These are phyloP conservation scores for Gypsophila paniculata DNA, from an alignment of 179 eudicot genomes.

Conservation along the genomic window DNA sequence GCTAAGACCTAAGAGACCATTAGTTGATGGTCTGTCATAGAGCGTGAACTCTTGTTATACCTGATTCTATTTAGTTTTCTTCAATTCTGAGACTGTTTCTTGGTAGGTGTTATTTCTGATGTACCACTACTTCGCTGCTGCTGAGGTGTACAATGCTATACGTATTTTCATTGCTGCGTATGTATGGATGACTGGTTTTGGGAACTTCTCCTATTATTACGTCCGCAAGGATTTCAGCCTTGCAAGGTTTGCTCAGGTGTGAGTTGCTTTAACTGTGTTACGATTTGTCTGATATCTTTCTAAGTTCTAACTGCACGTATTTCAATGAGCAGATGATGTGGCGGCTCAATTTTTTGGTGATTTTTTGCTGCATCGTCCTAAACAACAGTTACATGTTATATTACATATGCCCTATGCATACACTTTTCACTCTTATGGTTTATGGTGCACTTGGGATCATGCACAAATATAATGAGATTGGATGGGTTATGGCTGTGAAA, in stretches of 20 bases:
- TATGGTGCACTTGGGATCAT: slow-evolving; percentile 88
- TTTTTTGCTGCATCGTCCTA: slow-evolving; percentile 68
- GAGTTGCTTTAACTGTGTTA: slow-evolving; percentile 13
- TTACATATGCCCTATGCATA: slow-evolving; percentile 98
- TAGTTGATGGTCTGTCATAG: not conserved
- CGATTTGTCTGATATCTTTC: slow-evolving; percentile 13
- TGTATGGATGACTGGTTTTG: slow-evolving; percentile 99
- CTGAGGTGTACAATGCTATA: slow-evolving; percentile 87
- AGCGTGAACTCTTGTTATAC: not conserved
- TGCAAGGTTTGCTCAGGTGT: slow-evolving; percentile 90
- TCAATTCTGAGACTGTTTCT: slow-evolving; percentile 22
- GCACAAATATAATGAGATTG: slow-evolving; percentile 73
- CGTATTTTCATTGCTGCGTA: slow-evolving; percentile 85
- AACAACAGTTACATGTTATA: slow-evolving; percentile 76
- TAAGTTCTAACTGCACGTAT: slow-evolving; percentile 20
- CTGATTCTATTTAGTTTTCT: not conserved
- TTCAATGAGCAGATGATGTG: slow-evolving; percentile 86
- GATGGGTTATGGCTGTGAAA: slow-evolving; percentile 69
- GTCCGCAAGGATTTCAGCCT: slow-evolving; percentile 87
- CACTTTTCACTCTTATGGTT: slow-evolving; percentile 97
- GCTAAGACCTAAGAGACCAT: not conserved
- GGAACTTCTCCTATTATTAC: slow-evolving; percentile 96
- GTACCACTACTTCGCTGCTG: slow-evolving; percentile 94
- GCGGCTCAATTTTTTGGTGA: slow-evolving; percentile 92
- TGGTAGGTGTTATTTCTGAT: slow-evolving; percentile 77